A percentile compares a stretch with the other conserved stretches of the same genome.
These are phyloP conservation scores for Chrysoporthe cubensis DNA, from an alignment of 2,329 filamentous ascomycete genomes.

Conservation along the genomic window DNA sequence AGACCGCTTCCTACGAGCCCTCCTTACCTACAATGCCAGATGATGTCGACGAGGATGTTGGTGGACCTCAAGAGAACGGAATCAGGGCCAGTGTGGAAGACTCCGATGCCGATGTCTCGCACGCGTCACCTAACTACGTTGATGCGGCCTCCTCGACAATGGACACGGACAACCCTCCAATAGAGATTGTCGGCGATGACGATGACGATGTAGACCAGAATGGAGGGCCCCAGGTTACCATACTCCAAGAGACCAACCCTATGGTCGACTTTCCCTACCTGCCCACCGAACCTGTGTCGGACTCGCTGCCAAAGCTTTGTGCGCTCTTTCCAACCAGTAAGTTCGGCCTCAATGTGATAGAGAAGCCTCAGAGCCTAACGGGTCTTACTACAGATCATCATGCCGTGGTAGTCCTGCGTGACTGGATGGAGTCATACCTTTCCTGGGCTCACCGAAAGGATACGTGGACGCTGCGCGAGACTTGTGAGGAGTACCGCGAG, in stretches of 20 bases:
- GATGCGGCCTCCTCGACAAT: conserved; percentile 16
- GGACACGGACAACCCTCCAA: conserved; percentile 47
- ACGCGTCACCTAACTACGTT: conserved; percentile 24
- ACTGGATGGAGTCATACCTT: conserved; percentile 57
- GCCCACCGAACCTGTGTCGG: conserved; percentile 35
- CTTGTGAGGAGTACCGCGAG: conserved; percentile 47
- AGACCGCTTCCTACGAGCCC: conserved; percentile 44
- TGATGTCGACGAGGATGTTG: conserved; percentile 30
- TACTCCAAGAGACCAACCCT: conserved; percentile 44
- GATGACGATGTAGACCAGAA: conserved; percentile 35
- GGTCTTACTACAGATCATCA: conserved; percentile 44
- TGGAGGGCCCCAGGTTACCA: conserved; percentile 31
- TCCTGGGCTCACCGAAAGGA: conserved; percentile 42
- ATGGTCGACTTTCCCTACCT: conserved; percentile 52
- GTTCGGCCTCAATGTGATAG: conserved; percentile 28
- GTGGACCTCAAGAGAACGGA: conserved; percentile 34
- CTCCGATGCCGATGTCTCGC: conserved; percentile 44
- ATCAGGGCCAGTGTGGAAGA: conserved; percentile 53
- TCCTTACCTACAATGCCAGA: conserved; percentile 50
- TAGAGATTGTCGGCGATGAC: conserved; percentile 47
- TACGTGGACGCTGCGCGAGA: conserved; percentile 44
- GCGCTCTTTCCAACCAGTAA: conserved; percentile 34
- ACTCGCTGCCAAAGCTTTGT: conserved; percentile 35
- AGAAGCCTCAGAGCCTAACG: conserved; percentile 34
- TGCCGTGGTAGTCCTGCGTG: conserved; percentile 48